phyloP scores from a whole-genome alignment of 148 eudicot species.

The Silene conica region DNA sequence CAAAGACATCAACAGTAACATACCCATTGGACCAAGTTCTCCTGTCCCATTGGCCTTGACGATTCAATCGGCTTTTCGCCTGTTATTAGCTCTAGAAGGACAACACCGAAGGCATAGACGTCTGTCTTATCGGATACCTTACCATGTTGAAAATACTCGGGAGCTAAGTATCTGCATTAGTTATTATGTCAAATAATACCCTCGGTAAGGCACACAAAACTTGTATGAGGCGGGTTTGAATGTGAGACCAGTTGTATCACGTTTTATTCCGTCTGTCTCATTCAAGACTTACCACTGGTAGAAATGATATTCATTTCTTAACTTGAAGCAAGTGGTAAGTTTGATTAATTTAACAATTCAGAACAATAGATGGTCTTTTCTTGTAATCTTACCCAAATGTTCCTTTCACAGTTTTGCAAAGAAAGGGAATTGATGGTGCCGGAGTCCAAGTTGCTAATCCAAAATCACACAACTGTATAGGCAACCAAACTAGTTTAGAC shows the following conservation, averaged over 20 bases:
- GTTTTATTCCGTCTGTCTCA: too few species aligned
- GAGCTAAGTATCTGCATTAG: conserved; percentile 78
- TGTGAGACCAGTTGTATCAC: too few species aligned
- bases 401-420: conserved; percentile 98
- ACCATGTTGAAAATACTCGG: conserved; percentile 98
- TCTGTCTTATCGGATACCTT: conserved; percentile 91
- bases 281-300: too few species aligned
- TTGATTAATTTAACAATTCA: neutral
- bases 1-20: conserved; percentile 24
- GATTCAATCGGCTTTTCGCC: conserved; percentile 86
- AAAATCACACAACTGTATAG: conserved; percentile 80
- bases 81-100: conserved; percentile 78
- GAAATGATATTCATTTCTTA: neutral
- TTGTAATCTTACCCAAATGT: conserved; percentile 79
- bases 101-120: conserved; percentile 90
- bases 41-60: conserved; percentile 70
- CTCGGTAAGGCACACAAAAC: neutral
- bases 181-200: neutral
- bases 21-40: conserved; percentile 93
- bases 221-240: too few species aligned
- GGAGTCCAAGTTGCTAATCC: conserved; percentile 97
- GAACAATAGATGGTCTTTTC: neutral
- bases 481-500: conserved; percentile 25
- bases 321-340: neutral
- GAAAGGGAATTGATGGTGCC: conserved; percentile 93